Conservation (phyloP, 257 asterid species). For the Solanum raphanifolium region DNA sequence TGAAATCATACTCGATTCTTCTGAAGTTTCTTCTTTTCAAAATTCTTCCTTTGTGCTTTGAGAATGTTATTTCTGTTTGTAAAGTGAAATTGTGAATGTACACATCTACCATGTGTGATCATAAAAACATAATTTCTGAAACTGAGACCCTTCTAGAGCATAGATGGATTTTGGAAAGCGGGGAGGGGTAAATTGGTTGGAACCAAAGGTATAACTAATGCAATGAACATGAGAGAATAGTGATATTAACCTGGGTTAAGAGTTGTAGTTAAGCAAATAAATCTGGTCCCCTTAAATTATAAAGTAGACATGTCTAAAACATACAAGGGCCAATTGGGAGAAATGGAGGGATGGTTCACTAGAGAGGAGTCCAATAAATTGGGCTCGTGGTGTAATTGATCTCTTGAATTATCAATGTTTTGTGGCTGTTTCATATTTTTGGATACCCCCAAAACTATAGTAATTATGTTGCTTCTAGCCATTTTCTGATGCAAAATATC, state of each 20-base stretch:
- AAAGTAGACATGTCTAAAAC: background rate
- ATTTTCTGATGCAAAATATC: background rate
- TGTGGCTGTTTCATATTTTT: background rate
- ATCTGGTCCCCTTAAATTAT: background rate
- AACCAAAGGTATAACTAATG: background rate
- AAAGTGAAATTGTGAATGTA: background rate
- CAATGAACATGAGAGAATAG: background rate
- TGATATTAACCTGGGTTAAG: background rate
- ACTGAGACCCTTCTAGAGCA: background rate
- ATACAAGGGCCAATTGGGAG: background rate
- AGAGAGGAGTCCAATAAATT: background rate
- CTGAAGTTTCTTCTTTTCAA: background rate
- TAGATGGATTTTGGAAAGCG: background rate
- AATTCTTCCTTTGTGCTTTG: background rate
- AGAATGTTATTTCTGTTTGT: background rate
- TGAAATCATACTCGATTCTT: background rate
- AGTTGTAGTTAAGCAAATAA: background rate
- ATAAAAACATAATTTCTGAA: background rate
- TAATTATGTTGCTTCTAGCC: background rate
- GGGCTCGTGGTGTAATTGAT: background rate
- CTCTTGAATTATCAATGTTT: background rate
- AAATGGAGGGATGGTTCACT: background rate
- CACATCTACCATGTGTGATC: background rate
- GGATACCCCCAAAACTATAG: background rate
- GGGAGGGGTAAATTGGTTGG: background rate